Base-by-base conservation (phyloP, 2,329 filamentous ascomycete genomes). In the Helminthosporium solani region DNA sequence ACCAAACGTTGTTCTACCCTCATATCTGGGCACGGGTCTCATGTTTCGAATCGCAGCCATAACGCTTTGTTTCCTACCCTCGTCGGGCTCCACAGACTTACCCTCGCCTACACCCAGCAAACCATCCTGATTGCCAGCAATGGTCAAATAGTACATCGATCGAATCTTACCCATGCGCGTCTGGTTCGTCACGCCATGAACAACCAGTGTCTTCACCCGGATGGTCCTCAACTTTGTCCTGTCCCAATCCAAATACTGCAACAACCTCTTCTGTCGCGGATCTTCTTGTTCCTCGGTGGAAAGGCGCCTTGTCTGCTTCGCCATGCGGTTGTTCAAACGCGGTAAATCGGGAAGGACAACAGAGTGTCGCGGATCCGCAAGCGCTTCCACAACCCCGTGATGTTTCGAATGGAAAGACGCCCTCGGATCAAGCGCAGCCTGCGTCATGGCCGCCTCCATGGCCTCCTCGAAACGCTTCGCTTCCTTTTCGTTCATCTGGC, bases 91-190 rank as follows among this genome's bases (percentile, higher is more conserved):
- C 21, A 85, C 83, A 8, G 87, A 86, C 78, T 97, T 99, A 59
- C 88, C 91, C 72, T 92, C 87, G 46, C 94, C 94, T 49, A 97
- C 79, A 9, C 94, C 94, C 25, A 99, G 73, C 62, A 92, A 80
- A 14, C 94, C 94, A 56, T 94, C 81, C 47, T 83, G 81, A 72
- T 97, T 95, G 42, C 94, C 94, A 5, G 90, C 91, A 57, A 96
- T 84, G 33, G 84, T 84, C 50, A 97, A 74, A 59, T 83, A 78
- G 62, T 92, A 95, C 33, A 79, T 62, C 70, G 86, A 88, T 57
- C 80, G 79, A 49, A 99, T 86, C 79, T 97, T 99, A 67, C 94
- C 94, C 73, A 99, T 83, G 76, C 92, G 88, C 18, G 94, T 97
- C 79, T 97, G 92, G 74, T 99, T 97, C 55, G 82, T 78, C 48